Evolutionary conservation across 176 grass and related monocot species (phyloP).

Genomic region (Hordeum vulgare): MorexV3_pseudomolecules_assembly NC_058519.1:598160041-598160540

Average conservation of each 20-base stretch:
- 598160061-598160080: background rate
- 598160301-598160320: background rate
- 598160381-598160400: too few species aligned
- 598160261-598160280: background rate
- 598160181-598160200: conserved; percentile 19
- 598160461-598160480: too few species aligned
- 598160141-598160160: conserved; percentile 5
- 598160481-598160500: too few species aligned
- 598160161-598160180: background rate
- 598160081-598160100: conserved; percentile 3
- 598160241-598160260: background rate
- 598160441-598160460: too few species aligned
- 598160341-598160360: too few species aligned
- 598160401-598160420: too few species aligned
- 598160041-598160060: too few species aligned
- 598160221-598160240: background rate
- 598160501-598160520: too few species aligned
- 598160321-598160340: background rate
- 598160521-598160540: too few species aligned
- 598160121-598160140: background rate
- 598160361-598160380: too few species aligned
- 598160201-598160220: background rate
- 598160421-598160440: too few species aligned
- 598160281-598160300: background rate
- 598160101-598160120: background rate